These are phyloP conservation scores for Trichoderma atrobrunneum DNA, from an alignment of 2,329 filamentous ascomycete genomes.

Conservation along the genomic window DNA sequence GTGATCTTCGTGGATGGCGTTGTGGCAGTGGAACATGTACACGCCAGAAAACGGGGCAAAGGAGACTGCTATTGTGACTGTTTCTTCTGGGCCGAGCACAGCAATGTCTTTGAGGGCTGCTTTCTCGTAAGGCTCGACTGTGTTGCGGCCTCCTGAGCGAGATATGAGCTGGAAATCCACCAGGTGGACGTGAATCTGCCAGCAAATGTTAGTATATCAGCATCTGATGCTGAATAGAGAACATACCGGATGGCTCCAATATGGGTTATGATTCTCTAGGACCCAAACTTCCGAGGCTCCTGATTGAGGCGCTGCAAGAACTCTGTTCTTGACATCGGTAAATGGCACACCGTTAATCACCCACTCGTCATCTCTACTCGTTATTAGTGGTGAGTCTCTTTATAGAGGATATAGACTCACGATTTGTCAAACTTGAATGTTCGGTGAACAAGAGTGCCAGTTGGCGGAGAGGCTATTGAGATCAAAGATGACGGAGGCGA, in stretches of 20 bases:
- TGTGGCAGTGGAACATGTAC: constrained; percentile 1
- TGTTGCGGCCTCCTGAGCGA: neutral
- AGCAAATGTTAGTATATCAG: neutral
- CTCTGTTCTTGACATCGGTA: neutral
- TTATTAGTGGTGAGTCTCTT: neutral
- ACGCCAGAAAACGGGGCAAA: neutral
- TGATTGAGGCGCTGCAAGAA: neutral
- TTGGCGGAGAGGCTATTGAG: neutral
- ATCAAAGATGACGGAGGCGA: neutral
- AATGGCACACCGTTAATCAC: neutral
- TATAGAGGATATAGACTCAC: neutral
- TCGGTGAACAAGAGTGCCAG: neutral
- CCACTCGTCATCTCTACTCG: neutral
- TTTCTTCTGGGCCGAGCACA: neutral
- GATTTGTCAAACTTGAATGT: neutral
- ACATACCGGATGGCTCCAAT: neutral
- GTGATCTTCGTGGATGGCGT: neutral
- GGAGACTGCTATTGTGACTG: neutral
- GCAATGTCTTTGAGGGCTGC: neutral
- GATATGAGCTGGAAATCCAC: neutral
- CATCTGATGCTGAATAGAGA: neutral
- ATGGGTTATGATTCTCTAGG: neutral
- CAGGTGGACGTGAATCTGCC: neutral
- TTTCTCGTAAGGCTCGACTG: neutral
- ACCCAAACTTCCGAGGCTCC: neutral